Evolutionary conservation across 164 flowering plant species (phyloP), one percentile per base, ranked within the genome.

Genomic region (Aristolochia fimbriata): DNA sequence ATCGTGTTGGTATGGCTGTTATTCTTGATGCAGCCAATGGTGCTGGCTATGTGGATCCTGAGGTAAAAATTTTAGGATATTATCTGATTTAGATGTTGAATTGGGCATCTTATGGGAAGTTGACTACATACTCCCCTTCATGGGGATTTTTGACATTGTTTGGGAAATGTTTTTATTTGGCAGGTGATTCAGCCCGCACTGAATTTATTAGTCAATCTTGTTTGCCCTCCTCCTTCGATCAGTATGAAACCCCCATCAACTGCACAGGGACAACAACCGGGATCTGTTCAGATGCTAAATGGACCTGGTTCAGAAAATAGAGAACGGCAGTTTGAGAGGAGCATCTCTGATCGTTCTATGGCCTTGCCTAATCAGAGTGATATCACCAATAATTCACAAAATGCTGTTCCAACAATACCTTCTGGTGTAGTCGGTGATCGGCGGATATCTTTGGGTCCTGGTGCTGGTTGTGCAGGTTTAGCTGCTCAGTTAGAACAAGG

Each of bases 151-250:
- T 58, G 23, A 20, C 48, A 43, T 37, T 37, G 10, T 17, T 9
- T 19, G 47, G 15, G 33, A 21, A 43, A 12, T 55, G 15, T n/a
- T n/a, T 27, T 55, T 47, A 49, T 61, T 57, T 70, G 60, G 55
- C 84, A 93, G 99, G 84, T 91, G 50, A 81, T 87, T 73, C 95
- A 88, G 64, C 83, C 92, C 47, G 97, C 99, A 20, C 56, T 93
- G 31, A 85, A 81, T 78, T 84, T 93, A 58, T 64, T 93, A 51
- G 83, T 91, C 54, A 90, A 91, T 80, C 96, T 93, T 66, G 97
- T 88, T 47, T 93, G 99, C 66, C 97, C 99, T 59, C 97, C 99
- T 54, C 99, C 99, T 66, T 86, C 99, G 58, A 82, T 93, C 64
- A 86, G 97, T 73, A 82, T 76, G 62, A 93, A 81, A 68, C 83